phyloP scores from a whole-genome alignment of 495 filamentous ascomycete genomes.

The Penicillium steckii region DNA sequence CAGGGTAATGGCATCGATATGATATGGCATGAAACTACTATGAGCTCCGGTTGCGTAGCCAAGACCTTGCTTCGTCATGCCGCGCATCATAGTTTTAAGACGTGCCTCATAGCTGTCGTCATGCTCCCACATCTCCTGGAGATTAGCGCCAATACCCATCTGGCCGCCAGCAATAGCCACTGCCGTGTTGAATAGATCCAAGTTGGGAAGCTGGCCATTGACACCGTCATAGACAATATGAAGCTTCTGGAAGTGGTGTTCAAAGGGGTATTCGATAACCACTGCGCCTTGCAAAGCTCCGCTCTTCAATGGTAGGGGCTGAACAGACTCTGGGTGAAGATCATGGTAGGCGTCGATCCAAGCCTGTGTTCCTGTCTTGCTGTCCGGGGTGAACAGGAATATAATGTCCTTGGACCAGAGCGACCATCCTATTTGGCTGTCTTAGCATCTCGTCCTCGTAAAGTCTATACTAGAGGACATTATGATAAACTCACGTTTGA shows the following conservation, averaged over 20 bases:
- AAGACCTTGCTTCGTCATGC: slow-evolving; percentile 88
- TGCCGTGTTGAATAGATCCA: slow-evolving; percentile 95
- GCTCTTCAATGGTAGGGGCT: slow-evolving; percentile 83
- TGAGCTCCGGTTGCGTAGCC: slow-evolving; percentile 91
- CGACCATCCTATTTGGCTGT: slow-evolving; percentile 69
- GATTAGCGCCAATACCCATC: slow-evolving; percentile 78
- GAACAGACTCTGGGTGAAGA: slow-evolving; percentile 67
- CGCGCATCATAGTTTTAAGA: slow-evolving; percentile 84
- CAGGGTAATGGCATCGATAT: slow-evolving; percentile 93
- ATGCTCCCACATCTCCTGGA: slow-evolving; percentile 89
- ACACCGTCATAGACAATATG: slow-evolving; percentile 95
- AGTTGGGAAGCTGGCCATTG: slow-evolving; percentile 92
- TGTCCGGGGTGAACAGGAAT: slow-evolving; percentile 84
- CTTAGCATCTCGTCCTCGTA: slow-evolving; percentile 12
- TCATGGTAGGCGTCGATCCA: slow-evolving; percentile 99
- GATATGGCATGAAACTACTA: slow-evolving; percentile 94
- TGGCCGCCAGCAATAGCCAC: slow-evolving; percentile 83
- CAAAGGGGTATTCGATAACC: slow-evolving; percentile 88
- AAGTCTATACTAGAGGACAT: background rate
- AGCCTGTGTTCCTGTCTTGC: slow-evolving; percentile 85
- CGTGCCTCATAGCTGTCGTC: slow-evolving; percentile 78
- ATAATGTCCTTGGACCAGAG: slow-evolving; percentile 99
- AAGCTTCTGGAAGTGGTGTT: slow-evolving; percentile 76
- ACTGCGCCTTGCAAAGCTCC: slow-evolving; percentile 91
- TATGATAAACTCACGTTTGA: slow-evolving; percentile 67